Evolutionary conservation across 129 eudicot genomes (phyloP).

Genomic region (Flaveria ramosissima): DNA sequence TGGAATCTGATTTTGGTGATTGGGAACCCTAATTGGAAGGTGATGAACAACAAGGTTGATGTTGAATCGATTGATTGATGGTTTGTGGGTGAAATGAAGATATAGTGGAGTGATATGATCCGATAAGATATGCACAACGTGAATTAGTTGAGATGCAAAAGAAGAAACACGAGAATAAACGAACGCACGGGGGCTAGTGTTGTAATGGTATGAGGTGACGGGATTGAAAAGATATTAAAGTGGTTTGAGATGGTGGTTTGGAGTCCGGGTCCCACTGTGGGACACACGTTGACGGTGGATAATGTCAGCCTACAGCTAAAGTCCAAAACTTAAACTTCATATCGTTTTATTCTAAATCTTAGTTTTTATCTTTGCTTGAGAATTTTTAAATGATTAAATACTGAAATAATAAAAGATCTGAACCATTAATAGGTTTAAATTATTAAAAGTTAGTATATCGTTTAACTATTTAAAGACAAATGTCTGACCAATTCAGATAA

Average conservation of each 20-base stretch:
- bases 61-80: not conserved
- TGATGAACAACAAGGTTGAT: slow-evolving; percentile 1
- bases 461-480: too few species aligned
- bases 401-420: too few species aligned
- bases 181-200: not conserved
- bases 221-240: slow-evolving; percentile 15
- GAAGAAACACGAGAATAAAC: slow-evolving; percentile 8
- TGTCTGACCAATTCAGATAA: too few species aligned
- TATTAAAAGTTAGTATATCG: too few species aligned
- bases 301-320: not conserved
- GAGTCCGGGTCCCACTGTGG: slow-evolving; percentile 29
- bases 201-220: not conserved
- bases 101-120: slow-evolving; percentile 24
- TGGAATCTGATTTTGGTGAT: slow-evolving; percentile 8
- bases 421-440: too few species aligned
- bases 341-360: too few species aligned
- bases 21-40: slow-evolving; percentile 21
- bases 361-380: too few species aligned
- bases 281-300: slow-evolving; percentile 9
- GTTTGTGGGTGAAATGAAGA: slow-evolving; percentile 23
- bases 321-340: not conserved
- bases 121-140: slow-evolving; percentile 25
- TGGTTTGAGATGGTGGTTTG: slow-evolving; percentile 25
- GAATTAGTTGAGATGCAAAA: slow-evolving; percentile 23
- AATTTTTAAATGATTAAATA: too few species aligned